Conservation (phyloP, 306 rosid species). For the Parietaria judaica region DNA sequence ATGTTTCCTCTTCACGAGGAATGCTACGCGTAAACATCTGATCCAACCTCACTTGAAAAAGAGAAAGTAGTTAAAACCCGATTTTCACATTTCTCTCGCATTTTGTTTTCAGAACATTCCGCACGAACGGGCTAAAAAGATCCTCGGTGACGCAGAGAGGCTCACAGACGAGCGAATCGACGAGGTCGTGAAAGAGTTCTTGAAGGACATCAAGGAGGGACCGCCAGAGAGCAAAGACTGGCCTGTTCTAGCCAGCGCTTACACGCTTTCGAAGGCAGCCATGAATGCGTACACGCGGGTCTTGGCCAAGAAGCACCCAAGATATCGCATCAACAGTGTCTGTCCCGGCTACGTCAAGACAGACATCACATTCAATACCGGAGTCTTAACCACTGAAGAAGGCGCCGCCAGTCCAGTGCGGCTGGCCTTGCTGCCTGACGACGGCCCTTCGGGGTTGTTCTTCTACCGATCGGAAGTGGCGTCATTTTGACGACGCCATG, state of each 20-base stretch:
- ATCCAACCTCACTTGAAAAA: neutral
- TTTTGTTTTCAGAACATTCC: slow-evolving; percentile 18
- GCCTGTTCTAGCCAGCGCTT: slow-evolving; percentile 25
- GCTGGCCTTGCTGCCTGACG: slow-evolving; percentile 37
- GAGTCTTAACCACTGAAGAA: slow-evolving; percentile 32
- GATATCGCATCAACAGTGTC: slow-evolving; percentile 30
- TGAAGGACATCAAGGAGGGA: slow-evolving; percentile 34
- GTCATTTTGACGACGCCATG: neutral
- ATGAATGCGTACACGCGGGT: slow-evolving; percentile 40
- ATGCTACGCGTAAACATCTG: slow-evolving; percentile 28
- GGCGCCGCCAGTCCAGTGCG: slow-evolving; percentile 43
- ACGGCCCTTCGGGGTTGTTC: slow-evolving; percentile 44
- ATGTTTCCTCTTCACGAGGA: slow-evolving; percentile 36
- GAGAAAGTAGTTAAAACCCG: no score
- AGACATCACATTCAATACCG: slow-evolving; percentile 26
- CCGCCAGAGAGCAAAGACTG: slow-evolving; percentile 35
- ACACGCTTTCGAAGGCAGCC: slow-evolving; percentile 39
- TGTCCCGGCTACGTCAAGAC: slow-evolving; percentile 50
- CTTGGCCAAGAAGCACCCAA: slow-evolving; percentile 35
- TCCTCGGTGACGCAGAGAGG: slow-evolving; percentile 31
- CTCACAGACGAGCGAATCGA: slow-evolving; percentile 41
- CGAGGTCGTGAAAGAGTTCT: slow-evolving; percentile 28
- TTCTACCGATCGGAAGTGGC: slow-evolving; percentile 9
- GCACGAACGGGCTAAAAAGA: slow-evolving; percentile 32
- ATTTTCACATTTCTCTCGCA: no score